Evolutionary conservation across 306 rosid species (phyloP).

Genomic region (Vigna mungo): DNA sequence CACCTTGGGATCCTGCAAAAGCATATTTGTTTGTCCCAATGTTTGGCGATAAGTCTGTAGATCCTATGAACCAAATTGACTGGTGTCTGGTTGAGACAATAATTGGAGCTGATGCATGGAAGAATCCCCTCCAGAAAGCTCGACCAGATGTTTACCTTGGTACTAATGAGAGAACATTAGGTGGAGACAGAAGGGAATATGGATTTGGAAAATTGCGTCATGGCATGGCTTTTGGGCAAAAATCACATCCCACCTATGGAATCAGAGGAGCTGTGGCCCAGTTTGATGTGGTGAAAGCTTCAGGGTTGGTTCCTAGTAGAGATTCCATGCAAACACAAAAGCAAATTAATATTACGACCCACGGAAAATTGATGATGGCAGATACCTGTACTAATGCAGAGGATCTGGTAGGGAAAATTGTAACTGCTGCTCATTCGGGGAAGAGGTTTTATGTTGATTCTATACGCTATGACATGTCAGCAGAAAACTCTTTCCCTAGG

Average conservation of each 20-base stretch:
- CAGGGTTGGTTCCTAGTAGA: constrained; percentile 85
- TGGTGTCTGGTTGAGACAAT: constrained; percentile 92
- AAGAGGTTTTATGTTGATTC: constrained; percentile 99
- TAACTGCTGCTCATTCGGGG: constrained; percentile 99
- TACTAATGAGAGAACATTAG: constrained; percentile 96
- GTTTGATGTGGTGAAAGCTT: constrained; percentile 96
- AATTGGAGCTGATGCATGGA: constrained; percentile 81
- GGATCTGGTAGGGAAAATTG: constrained; percentile 85
- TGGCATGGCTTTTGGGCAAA: constrained; percentile 97
- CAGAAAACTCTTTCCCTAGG: constrained; percentile 94
- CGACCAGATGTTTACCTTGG: constrained; percentile 99
- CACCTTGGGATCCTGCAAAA: constrained; percentile 99
- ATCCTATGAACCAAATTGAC: constrained; percentile 83
- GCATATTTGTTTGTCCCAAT: constrained; percentile 96
- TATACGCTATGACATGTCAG: constrained; percentile 86
- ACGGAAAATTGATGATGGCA: constrained; percentile 87
- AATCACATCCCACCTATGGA: constrained; percentile 97
- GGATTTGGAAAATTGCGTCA: constrained; percentile 94
- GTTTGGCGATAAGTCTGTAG: constrained; percentile 80
- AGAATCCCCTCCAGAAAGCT: constrained; percentile 98
- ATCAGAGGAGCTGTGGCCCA: constrained; percentile 99
- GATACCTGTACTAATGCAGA: constrained; percentile 73
- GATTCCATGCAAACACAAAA: constrained; percentile 57
- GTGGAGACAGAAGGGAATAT: constrained; percentile 98
- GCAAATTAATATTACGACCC: constrained; percentile 47